phyloP scores from a whole-genome alignment of 208 protist species.

The Wallacemonas rigidus region DNA sequence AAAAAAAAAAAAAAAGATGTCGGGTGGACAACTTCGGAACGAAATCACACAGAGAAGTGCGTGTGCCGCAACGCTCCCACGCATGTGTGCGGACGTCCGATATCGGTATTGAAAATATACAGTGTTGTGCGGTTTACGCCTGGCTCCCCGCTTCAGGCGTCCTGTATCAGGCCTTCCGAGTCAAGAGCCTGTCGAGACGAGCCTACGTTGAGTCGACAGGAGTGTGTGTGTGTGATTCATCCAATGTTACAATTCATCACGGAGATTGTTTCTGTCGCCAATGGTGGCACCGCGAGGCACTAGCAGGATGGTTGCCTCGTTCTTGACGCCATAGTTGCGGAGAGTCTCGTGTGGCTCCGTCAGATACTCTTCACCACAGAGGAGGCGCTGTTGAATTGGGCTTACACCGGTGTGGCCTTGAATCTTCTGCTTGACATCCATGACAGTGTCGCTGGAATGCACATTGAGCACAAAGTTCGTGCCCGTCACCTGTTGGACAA shows the following conservation, averaged over 20 bases:
- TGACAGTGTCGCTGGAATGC: constrained; percentile 13
- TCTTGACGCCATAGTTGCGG: constrained; percentile 8
- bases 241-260: constrained; percentile 1
- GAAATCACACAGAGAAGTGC: too few species aligned
- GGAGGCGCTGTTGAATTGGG: constrained; percentile 4
- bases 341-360: constrained; percentile 5
- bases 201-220: too few species aligned
- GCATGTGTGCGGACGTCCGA: too few species aligned
- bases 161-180: too few species aligned
- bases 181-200: too few species aligned
- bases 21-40: too few species aligned
- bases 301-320: constrained; percentile 10
- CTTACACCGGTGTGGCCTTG: constrained; percentile 4
- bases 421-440: constrained; percentile 17
- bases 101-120: too few species aligned
- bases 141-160: too few species aligned
- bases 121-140: too few species aligned
- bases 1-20: constrained; percentile 10
- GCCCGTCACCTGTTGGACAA: constrained; percentile 11
- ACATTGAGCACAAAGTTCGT: constrained; percentile 18
- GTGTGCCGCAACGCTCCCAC: too few species aligned
- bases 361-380: constrained; percentile 13
- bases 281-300: constrained; percentile 3
- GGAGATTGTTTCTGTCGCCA: background rate
- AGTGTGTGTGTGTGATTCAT: background rate